Evolutionary conservation across 352 stramenopile genomes (phyloP).

Genomic region (Phytophthora multivora): DNA sequence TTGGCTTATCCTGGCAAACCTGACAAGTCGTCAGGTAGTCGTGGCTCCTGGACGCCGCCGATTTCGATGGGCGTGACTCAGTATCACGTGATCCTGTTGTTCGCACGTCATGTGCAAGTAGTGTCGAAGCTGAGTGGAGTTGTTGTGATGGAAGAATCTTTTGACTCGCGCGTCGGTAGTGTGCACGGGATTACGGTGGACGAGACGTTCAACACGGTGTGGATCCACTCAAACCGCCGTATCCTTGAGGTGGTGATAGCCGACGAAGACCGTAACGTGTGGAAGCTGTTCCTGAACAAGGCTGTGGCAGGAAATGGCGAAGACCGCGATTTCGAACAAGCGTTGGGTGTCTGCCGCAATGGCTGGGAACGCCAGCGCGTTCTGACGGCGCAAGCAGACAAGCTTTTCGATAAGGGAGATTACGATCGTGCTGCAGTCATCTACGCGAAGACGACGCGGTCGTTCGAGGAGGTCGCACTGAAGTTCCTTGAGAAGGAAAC

Average conservation of each 20-base stretch:
- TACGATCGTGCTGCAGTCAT: slow-evolving; percentile 87
- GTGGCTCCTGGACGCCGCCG: slow-evolving; percentile 61
- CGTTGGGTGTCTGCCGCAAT: slow-evolving; percentile 85
- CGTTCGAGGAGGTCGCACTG: slow-evolving; percentile 91
- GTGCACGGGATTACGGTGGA: slow-evolving; percentile 70
- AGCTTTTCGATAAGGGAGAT: slow-evolving; percentile 87
- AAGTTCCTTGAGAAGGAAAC: slow-evolving; percentile 91
- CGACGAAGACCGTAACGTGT: slow-evolving; percentile 92
- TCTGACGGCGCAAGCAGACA: slow-evolving; percentile 89
- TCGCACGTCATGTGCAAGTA: slow-evolving; percentile 77
- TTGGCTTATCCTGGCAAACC: slow-evolving; percentile 74
- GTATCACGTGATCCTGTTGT: slow-evolving; percentile 93
- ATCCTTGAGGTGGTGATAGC: slow-evolving; percentile 80
- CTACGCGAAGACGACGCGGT: slow-evolving; percentile 90
- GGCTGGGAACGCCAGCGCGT: slow-evolving; percentile 84
- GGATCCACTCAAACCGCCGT: slow-evolving; percentile 81
- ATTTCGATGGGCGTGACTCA: slow-evolving; percentile 89
- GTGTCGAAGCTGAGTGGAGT: slow-evolving; percentile 89
- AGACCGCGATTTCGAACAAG: slow-evolving; percentile 90
- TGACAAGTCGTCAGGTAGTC: slow-evolving; percentile 42
- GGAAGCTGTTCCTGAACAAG: slow-evolving; percentile 92
- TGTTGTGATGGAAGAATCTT: slow-evolving; percentile 84
- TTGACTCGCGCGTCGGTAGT: slow-evolving; percentile 79
- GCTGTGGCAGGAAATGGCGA: slow-evolving; percentile 70
- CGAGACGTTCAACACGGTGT: slow-evolving; percentile 83